phyloP scores from a whole-genome alignment of 306 rosid genomes.

The Trifolium pratense region DNA sequence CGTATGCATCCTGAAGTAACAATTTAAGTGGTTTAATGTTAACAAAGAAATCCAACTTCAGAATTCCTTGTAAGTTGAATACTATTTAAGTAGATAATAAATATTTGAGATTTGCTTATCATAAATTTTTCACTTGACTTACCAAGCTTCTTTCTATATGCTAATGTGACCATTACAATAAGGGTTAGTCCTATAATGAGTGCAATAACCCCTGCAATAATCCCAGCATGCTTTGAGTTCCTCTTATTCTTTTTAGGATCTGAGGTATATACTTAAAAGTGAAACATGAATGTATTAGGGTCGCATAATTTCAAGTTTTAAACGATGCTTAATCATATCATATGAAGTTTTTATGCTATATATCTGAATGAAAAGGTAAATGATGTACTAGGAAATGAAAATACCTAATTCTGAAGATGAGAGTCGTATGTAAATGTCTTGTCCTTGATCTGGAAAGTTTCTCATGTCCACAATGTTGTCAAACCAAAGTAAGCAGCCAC shows the following conservation, averaged over 20 bases:
- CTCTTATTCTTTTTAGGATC: constrained; percentile 5
- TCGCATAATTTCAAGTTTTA: neutral
- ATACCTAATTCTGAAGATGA: neutral
- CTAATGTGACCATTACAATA: neutral
- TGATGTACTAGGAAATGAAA: neutral
- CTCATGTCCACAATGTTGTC: constrained; percentile 42
- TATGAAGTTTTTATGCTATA: too few relatives aligned
- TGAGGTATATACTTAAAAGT: neutral
- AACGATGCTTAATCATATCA: neutral
- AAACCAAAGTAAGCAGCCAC: constrained; percentile 53
- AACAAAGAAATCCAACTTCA: neutral
- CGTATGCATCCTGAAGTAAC: neutral
- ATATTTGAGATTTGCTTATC: neutral
- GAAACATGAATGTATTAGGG: neutral
- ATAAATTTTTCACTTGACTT: neutral
- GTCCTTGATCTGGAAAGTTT: neutral
- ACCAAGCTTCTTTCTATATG: constrained; percentile 2
- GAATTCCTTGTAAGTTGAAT: neutral
- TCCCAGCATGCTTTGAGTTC: constrained; percentile 21
- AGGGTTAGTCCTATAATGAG: neutral
- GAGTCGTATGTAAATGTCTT: neutral
- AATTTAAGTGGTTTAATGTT: neutral
- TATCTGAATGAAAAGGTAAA: neutral
- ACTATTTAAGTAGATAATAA: neutral
- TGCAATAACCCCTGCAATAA: constrained; percentile 4